Evolutionary conservation across 495 filamentous ascomycete genomes (phyloP).

Genomic region (Daldinia decipiens): DNA sequence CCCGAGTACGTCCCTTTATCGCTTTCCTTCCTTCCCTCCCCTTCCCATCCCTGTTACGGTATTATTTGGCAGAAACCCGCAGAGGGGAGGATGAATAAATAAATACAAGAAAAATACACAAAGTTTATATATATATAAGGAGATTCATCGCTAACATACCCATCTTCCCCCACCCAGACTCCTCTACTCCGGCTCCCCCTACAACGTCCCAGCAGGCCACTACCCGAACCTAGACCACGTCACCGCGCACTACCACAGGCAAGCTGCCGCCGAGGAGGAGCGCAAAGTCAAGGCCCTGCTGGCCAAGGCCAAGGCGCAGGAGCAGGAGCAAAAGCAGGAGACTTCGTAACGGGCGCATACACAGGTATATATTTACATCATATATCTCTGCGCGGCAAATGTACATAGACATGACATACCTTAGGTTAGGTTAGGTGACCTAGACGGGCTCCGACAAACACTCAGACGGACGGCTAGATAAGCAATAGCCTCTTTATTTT

Average conservation of each 20-base stretch:
- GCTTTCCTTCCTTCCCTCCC: background rate
- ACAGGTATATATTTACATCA: background rate
- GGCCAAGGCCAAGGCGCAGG: constrained; percentile 39
- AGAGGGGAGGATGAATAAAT: too few species aligned
- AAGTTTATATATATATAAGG: too few species aligned
- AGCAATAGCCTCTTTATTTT: background rate
- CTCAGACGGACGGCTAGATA: background rate
- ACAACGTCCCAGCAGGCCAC: constrained; percentile 59
- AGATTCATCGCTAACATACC: background rate
- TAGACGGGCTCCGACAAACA: background rate
- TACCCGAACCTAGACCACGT: constrained; percentile 57
- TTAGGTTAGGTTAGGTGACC: background rate
- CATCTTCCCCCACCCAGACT: constrained; percentile 47
- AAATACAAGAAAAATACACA: too few species aligned
- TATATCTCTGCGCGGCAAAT: background rate
- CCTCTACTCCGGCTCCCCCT: constrained; percentile 54
- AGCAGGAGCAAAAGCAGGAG: constrained; percentile 20
- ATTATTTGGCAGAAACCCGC: too few species aligned
- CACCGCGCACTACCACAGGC: constrained; percentile 59
- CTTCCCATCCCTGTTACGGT: background rate
- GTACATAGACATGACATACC: constrained; percentile 21
- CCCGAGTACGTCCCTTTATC: constrained; percentile 56
- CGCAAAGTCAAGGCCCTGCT: constrained; percentile 57
- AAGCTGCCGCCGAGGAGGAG: constrained; percentile 58
- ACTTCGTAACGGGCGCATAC: too few species aligned